Base-by-base conservation (phyloP, 129 eudicot genomes). In the Pseudognaphalium luteoalbum region DNA sequence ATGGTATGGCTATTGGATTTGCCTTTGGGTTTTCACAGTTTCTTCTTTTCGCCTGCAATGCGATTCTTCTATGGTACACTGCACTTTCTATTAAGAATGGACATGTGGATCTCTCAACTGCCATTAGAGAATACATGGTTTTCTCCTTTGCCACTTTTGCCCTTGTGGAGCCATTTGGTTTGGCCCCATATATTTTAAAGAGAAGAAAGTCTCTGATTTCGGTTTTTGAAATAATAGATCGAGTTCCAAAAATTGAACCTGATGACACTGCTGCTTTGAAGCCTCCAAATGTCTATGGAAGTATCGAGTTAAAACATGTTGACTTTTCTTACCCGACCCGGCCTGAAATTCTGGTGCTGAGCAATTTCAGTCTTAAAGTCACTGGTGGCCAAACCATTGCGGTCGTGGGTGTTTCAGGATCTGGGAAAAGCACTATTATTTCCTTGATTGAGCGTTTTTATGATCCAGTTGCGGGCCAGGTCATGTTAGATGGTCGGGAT, bases 131-230 rank as follows among this genome's bases (percentile, higher is more conserved):
- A 70, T 93, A 90, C 79, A 93, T 93, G 96, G 97, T 93, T 39
- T 93, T 93, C 88, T 93, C 98, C 28, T 93, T 93, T 70, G 93
- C 98, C 35, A 93, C 98, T 28, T 93, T 93, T 82, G 98, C 98
- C 14, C 93, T 93, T 0, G 98, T 93, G 65, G 98, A 93, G 83
- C 97, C 98, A 59, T 93, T 93, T 64, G 98, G 98, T 72, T 84
- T 93, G 81, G 98, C 98, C 68, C 98, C 98, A 2, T 93, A 88
- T 73, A 93, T 93, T 76, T 87, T 93, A 16, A 93, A 93, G 78
- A 77, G 98, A 41, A 76, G 98, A 57, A 93, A 90, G 32, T 88
- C 96, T 33, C 76, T 93, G 14, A 85, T 72, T 5, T 93, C 98
- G 0, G 98, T 93, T 6, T 93, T 93, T 62, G 98, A 93, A 75